A percentile compares a stretch with the other conserved stretches of the same genome.
These are phyloP conservation scores for Colletotrichum cereale DNA, from an alignment of 2,329 filamentous ascomycete species.

Conservation along the genomic window DNA sequence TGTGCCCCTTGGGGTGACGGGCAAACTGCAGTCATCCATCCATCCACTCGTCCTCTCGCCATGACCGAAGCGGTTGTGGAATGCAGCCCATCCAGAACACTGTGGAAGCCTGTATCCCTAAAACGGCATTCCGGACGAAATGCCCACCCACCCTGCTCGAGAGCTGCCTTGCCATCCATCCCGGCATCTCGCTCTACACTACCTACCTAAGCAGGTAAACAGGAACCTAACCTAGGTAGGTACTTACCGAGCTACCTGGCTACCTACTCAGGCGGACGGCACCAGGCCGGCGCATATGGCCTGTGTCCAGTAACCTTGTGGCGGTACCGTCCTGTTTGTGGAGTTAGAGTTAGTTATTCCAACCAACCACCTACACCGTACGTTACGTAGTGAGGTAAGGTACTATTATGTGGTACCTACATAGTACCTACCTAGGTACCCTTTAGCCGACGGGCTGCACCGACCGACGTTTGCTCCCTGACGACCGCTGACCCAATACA, in stretches of 20 bases:
- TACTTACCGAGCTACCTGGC: background rate
- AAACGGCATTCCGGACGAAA: conserved; percentile 6
- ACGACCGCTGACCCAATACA: background rate
- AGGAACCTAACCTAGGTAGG: background rate
- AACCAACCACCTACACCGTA: background rate
- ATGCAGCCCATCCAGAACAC: conserved; percentile 8
- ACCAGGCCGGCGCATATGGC: background rate
- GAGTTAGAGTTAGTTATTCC: background rate
- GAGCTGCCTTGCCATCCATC: background rate
- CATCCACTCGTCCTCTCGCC: conserved; percentile 1
- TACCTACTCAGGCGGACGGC: background rate
- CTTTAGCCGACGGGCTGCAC: conserved; percentile 19
- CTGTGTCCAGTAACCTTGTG: background rate
- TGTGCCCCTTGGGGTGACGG: background rate
- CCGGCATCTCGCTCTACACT: background rate
- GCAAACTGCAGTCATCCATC: background rate
- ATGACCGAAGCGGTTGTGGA: background rate
- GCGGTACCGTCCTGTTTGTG: background rate
- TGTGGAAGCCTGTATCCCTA: background rate
- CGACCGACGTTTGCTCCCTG: background rate
- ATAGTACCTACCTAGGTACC: background rate
- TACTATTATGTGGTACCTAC: too few species aligned
- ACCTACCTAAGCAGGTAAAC: background rate
- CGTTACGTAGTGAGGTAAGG: too few species aligned
- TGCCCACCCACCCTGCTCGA: background rate